Percentiles rank a stretch among this genome's conserved stretches.
Evolutionary conservation across 345 rosid genomes (phyloP).

Genomic region (Trapa bicornis): DNA sequence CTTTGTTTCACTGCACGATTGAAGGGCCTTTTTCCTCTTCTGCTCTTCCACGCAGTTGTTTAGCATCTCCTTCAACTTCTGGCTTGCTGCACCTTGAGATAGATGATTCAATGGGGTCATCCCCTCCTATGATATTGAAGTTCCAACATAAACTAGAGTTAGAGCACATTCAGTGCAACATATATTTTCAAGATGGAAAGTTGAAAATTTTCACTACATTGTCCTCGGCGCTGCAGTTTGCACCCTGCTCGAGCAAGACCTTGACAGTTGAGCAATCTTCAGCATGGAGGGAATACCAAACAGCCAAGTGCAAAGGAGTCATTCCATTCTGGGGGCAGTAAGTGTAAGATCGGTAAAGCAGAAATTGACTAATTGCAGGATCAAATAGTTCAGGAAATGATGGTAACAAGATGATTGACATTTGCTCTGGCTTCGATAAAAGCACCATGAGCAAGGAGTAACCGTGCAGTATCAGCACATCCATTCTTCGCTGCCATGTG

Average conservation of each 20-base stretch:
- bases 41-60: slow-evolving; percentile 62
- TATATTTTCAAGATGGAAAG: not conserved
- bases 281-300: slow-evolving; percentile 79
- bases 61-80: slow-evolving; percentile 50
- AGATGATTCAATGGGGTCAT: slow-evolving; percentile 88
- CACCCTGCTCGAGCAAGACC: slow-evolving; percentile 72
- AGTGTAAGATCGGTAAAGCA: not conserved
- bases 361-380: not conserved
- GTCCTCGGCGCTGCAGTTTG: slow-evolving; percentile 85
- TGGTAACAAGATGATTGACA: slow-evolving; percentile 27
- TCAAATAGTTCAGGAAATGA: not conserved
- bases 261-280: slow-evolving; percentile 69
- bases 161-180: not conserved
- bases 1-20: slow-evolving; percentile 63
- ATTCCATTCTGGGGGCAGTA: slow-evolving; percentile 72
- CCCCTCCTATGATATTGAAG: slow-evolving; percentile 48
- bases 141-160: not conserved
- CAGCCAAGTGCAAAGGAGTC: slow-evolving; percentile 96
- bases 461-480: slow-evolving; percentile 60
- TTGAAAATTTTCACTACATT: slow-evolving; percentile 30
- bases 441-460: slow-evolving; percentile 86
- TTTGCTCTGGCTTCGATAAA: slow-evolving; percentile 80
- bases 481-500: slow-evolving; percentile 99
- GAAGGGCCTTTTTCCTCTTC: slow-evolving; percentile 64
- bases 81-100: slow-evolving; percentile 66